These are phyloP conservation scores for Euphorbia schlechtendalii DNA, from an alignment of 441 rosid genomes.

Conservation along the genomic window DNA sequence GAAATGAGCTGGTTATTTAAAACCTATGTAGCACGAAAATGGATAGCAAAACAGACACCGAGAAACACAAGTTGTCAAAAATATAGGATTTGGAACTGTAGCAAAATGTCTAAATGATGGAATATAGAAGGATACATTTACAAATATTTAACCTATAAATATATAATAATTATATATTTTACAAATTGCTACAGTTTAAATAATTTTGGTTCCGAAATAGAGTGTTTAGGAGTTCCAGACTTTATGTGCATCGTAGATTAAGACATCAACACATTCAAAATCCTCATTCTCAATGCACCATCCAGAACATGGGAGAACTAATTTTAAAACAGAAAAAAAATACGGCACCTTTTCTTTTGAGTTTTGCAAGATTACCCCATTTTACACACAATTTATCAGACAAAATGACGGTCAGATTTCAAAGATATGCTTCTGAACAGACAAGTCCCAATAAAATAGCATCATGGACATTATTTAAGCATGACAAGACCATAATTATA, in stretches of 20 bases:
- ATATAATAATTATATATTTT: no score
- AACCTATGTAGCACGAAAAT: no score
- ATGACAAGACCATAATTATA: slow-evolving; percentile 1
- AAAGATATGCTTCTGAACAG: background rate
- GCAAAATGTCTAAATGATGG: no score
- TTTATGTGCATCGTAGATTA: background rate
- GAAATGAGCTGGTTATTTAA: background rate
- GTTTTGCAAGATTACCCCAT: background rate
- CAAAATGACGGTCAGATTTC: background rate
- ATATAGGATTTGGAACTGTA: no score
- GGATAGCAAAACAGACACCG: no score
- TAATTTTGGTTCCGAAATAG: no score
- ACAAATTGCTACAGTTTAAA: no score
- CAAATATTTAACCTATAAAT: no score
- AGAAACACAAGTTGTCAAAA: no score
- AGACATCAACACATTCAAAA: slow-evolving; percentile 6
- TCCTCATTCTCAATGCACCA: background rate
- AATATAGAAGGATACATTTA: no score
- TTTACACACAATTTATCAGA: background rate
- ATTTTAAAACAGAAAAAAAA: background rate
- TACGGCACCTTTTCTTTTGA: background rate
- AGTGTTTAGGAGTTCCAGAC: no score
- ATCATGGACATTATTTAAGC: background rate
- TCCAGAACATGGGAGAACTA: background rate
- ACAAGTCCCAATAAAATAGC: background rate